Evolutionary conservation across 1,284 basidiomycete genomes (phyloP), one percentile per base, ranked within the genome.

Genomic region (Cryptococcus neoformans): DNA sequence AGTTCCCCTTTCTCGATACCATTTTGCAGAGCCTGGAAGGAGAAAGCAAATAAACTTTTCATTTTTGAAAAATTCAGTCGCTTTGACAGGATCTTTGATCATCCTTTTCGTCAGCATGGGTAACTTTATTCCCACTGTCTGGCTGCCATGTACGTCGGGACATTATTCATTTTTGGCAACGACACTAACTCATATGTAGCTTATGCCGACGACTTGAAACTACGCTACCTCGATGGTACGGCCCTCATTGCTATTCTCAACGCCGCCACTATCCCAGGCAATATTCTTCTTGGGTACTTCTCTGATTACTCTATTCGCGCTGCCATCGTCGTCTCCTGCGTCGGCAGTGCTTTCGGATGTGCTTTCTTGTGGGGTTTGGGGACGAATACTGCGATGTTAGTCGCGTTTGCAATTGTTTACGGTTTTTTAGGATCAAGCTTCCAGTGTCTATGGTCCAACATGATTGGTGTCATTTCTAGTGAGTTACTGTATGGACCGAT

Each of bases 351-450:
- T 1, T 36, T 72, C 1, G 53, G 73, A 0, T 76, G 74, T 51
- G 65, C 75, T 17, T 60, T 75, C 21, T 60, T 79, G 36, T 79
- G 78, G 76, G 77, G 77, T 0, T 68, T 78, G 51, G 72, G 72
- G 1, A 73, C 70, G 8, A 62, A 60, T 14, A 49, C 62, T n/a
- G 65, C 52, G 11, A 54, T 66, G 3, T 57, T 75, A 11, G 61
- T 71, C 0, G 57, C 56, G 0, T 75, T 75, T 46, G 59, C 62
- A 1, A 46, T 73, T n/a, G 50, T 67, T 2, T 75, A 72, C 51
- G 74, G 68, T 35, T 44, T 69, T 17, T 60, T 69, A 5, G 71
- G 66, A 0, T 55, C 61, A 21, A 66, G 65, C 51, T 72, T 75
- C 49, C 60, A 70, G 5, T 67, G 69, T 1, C 48, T 71, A 6